Evolutionary conservation across 176 grass and related monocot species (phyloP).

Genomic region (Triticum turgidum): DNA sequence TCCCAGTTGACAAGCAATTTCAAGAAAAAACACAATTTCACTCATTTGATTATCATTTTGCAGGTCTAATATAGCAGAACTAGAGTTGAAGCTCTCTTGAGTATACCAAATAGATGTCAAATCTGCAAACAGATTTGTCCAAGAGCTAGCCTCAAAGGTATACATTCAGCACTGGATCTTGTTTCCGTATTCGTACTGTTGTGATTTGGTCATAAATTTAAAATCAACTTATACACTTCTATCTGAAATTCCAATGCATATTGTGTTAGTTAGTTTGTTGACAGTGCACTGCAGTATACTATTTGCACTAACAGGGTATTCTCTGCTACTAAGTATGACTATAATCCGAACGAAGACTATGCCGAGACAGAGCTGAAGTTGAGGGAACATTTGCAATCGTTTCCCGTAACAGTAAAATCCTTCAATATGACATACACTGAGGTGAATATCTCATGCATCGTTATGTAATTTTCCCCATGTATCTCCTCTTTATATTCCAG

Average conservation of each 20-base stretch:
- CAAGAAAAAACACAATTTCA: neutral
- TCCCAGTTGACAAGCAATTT: neutral
- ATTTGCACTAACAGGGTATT: no score
- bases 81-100: slow-evolving; percentile 81
- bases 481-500: neutral
- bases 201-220: neutral
- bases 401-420: slow-evolving; percentile 85
- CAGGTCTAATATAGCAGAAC: slow-evolving; percentile 79
- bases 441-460: slow-evolving; percentile 32
- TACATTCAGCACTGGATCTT: neutral
- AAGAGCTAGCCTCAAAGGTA: slow-evolving; percentile 92
- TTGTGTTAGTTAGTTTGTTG: no score
- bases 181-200: neutral
- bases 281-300: no score
- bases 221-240: neutral
- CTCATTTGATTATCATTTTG: slow-evolving; percentile 36
- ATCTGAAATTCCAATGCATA: neutral
- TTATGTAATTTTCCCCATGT: neutral
- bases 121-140: slow-evolving; percentile 92
- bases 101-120: slow-evolving; percentile 75
- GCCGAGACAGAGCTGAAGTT: no score
- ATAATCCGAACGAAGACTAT: no score
- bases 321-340: no score
- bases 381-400: slow-evolving; percentile 47
- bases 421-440: slow-evolving; percentile 94